Evolutionary conservation across 495 filamentous ascomycete genomes (phyloP).

Genomic region (Hypoxylon lenormandii): DNA sequence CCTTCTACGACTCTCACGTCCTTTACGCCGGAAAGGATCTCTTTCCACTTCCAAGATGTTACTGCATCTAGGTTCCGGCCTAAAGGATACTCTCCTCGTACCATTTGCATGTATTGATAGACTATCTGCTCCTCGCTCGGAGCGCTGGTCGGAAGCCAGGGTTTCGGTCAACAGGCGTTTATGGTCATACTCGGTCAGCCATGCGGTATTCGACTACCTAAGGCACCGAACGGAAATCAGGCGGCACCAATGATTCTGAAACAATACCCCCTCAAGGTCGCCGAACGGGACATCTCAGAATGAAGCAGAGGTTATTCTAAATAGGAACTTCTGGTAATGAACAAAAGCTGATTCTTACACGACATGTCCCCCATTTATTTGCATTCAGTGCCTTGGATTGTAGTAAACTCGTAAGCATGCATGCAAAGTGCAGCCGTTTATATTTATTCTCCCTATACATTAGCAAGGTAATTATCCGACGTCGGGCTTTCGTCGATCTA

Average conservation of each 20-base stretch:
- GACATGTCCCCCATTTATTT: neutral
- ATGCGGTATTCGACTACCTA: conserved; percentile 46
- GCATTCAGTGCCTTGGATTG: conserved; percentile 1
- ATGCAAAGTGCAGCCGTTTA: no score
- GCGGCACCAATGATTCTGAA: conserved; percentile 54
- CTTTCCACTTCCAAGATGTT: conserved; percentile 28
- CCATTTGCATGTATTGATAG: conserved; percentile 55
- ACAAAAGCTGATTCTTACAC: conserved; percentile 43
- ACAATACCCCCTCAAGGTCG: conserved; percentile 52
- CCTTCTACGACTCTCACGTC: conserved; percentile 40
- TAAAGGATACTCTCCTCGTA: conserved; percentile 36
- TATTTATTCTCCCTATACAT: no score
- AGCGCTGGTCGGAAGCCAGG: conserved; percentile 49
- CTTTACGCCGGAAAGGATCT: conserved; percentile 48
- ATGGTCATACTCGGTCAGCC: conserved; percentile 51
- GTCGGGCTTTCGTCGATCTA: neutral
- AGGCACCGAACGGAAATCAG: conserved; percentile 52
- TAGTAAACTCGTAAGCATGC: neutral
- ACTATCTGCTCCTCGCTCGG: conserved; percentile 50
- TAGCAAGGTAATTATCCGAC: neutral
- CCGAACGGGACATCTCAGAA: conserved; percentile 49
- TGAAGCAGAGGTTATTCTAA: conserved; percentile 48
- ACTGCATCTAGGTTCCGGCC: conserved; percentile 27
- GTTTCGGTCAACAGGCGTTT: conserved; percentile 52
- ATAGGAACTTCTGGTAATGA: conserved; percentile 55